Conservation (phyloP, 345 rosid genomes). For the Geranium brycei region DNA sequence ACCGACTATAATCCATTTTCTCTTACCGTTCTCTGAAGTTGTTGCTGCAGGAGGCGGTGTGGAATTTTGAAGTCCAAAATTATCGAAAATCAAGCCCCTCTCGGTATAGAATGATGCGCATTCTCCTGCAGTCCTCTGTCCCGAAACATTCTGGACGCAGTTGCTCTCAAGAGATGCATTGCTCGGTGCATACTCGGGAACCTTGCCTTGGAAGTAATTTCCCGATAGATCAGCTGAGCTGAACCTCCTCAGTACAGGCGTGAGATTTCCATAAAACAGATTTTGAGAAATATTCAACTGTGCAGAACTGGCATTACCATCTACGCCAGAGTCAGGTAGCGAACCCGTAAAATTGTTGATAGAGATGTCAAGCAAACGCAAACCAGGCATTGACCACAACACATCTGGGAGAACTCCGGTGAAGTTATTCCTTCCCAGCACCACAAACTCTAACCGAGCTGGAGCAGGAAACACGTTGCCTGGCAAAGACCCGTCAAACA, state of each 20-base stretch:
- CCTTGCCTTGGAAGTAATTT: slow-evolving; percentile 70
- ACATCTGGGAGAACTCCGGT: slow-evolving; percentile 39
- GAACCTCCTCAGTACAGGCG: slow-evolving; percentile 37
- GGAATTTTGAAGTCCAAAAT: slow-evolving; percentile 63
- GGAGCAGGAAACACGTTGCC: slow-evolving; percentile 32
- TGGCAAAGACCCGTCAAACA: slow-evolving; percentile 45
- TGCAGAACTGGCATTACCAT: slow-evolving; percentile 23
- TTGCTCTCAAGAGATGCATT: slow-evolving; percentile 49
- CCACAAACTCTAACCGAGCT: slow-evolving; percentile 50
- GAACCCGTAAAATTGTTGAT: slow-evolving; percentile 62
- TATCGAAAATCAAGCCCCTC: slow-evolving; percentile 57
- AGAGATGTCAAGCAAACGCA: slow-evolving; percentile 56
- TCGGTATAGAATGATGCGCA: slow-evolving; percentile 57
- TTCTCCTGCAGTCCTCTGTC: slow-evolving; percentile 41
- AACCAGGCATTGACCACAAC: slow-evolving; percentile 47
- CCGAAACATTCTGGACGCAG: slow-evolving; percentile 50
- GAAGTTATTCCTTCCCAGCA: slow-evolving; percentile 40
- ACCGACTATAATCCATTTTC: slow-evolving; percentile 36
- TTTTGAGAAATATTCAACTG: slow-evolving; percentile 57
- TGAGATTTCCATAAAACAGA: slow-evolving; percentile 59
- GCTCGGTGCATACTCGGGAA: slow-evolving; percentile 41
- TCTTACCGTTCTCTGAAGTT: slow-evolving; percentile 30
- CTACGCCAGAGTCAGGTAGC: slow-evolving; percentile 35
- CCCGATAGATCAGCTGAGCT: slow-evolving; percentile 38
- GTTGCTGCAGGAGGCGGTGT: slow-evolving; percentile 24